Base-by-base conservation (phyloP, 2,329 filamentous ascomycete genomes). In the Thermothelomyces thermophilus region DNA sequence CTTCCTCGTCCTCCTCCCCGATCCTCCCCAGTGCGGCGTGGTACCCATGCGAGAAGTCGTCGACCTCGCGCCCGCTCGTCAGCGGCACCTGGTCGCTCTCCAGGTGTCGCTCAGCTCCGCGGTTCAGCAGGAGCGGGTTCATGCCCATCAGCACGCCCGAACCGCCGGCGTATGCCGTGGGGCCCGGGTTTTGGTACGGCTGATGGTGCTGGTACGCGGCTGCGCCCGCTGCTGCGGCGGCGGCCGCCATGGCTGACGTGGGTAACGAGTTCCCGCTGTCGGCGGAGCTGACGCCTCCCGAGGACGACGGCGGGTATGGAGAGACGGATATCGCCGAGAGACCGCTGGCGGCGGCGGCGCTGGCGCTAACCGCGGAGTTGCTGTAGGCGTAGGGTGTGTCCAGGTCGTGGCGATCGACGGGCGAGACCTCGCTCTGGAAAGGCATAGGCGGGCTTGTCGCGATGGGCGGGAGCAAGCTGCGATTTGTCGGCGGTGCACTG, bases 31-130 rank as follows among this genome's bases (percentile, higher is more conserved):
- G 63, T 2, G 66, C 70, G 1, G 71, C 65, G 50, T 67, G 65
- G 52, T 69, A 72, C 46, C 69, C 67, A 5, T 69, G 66, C 6
- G 68, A 66, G 50, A 74, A 75, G 20, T 76, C 73, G 19, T 75
- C 71, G 26, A 71, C 64, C 50, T 72, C 70, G 6, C 70, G 64
- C n/a, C 14, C 39, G 17, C 39, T n/a, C 14, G 69, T 69, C 41
- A 74, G 60, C 13, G 72, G 71, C 7, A 68, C 62, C 48, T 67
- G 63, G 22, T 73, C 69, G 33, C 58, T 59, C 41, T 64, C 60
- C 59, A 39, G 62, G 54, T 50, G 51, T 42, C 47, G 40, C 35
- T 55, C 47, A 5, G 47, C 41, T 7, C 49, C 41, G 24, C 41
- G 30, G 24, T 37, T 43, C 28, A 24, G 34, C 46, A 17, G 39